Evolutionary conservation across 2,329 filamentous ascomycete species (phyloP).

Genomic region (Pseudofabraea citricarpa): DNA sequence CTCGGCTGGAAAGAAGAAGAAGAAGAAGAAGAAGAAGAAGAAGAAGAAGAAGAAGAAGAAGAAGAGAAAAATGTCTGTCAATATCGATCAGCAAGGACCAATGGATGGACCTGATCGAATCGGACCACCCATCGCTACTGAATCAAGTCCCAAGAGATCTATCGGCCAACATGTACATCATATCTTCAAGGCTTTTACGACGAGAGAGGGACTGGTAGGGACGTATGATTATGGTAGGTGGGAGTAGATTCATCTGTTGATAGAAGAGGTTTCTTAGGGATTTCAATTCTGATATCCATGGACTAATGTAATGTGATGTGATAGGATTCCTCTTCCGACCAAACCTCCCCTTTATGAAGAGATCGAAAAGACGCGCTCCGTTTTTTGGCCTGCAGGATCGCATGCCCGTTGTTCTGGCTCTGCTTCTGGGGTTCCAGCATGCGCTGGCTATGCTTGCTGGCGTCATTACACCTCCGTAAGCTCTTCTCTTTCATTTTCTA

Average conservation of each 20-base stretch:
- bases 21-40: too few relatives aligned
- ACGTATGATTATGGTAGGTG: slow-evolving; percentile 72
- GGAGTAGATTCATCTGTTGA: too few relatives aligned
- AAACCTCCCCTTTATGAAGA: slow-evolving; percentile 78
- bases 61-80: slow-evolving; percentile 23
- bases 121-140: too few relatives aligned
- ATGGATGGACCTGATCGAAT: slow-evolving; percentile 37
- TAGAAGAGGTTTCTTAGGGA: too few relatives aligned
- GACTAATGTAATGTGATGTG: too few relatives aligned
- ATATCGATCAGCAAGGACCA: slow-evolving; percentile 21
- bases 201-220: slow-evolving; percentile 68
- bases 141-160: slow-evolving; percentile 33
- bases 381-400: slow-evolving; percentile 81
- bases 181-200: slow-evolving; percentile 41
- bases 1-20: too few relatives aligned
- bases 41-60: too few relatives aligned
- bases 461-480: slow-evolving; percentile 66
- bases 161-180: slow-evolving; percentile 35
- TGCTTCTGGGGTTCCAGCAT: slow-evolving; percentile 76
- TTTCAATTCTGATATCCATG: too few relatives aligned
- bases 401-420: slow-evolving; percentile 69
- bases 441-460: slow-evolving; percentile 71
- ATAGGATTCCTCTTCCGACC: slow-evolving; percentile 65
- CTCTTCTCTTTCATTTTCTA: too few relatives aligned
- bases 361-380: slow-evolving; percentile 52